Evolutionary conservation across 139 green algal genomes (phyloP).

Genomic region (Chlorella sp.): DNA sequence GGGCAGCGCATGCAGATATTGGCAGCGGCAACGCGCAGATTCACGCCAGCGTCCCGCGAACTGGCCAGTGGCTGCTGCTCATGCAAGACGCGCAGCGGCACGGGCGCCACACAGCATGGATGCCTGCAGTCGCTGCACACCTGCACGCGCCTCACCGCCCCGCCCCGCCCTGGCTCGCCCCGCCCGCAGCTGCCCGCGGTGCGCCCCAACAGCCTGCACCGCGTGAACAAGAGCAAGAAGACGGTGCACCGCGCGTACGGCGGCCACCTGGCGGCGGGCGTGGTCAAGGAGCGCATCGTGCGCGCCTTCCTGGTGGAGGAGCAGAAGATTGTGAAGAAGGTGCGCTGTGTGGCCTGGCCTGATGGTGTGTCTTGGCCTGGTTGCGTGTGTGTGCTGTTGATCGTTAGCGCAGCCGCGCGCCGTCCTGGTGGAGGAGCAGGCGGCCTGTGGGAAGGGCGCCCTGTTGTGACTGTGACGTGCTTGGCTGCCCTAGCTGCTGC

Average conservation of each 20-base stretch:
- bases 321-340: slow-evolving; percentile 99
- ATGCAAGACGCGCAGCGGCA: too few species aligned
- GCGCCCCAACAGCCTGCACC: slow-evolving; percentile 70
- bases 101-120: too few species aligned
- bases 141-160: background rate
- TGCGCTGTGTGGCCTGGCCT: slow-evolving; percentile 40
- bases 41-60: too few species aligned
- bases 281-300: slow-evolving; percentile 93
- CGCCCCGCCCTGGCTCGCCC: background rate
- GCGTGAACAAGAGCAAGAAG: slow-evolving; percentile 93
- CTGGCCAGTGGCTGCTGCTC: too few species aligned
- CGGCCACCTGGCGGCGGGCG: slow-evolving; percentile 83
- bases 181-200: slow-evolving; percentile 60
- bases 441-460: background rate
- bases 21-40: too few species aligned
- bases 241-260: slow-evolving; percentile 95
- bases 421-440: background rate
- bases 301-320: slow-evolving; percentile 98
- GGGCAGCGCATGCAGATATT: too few species aligned
- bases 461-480: too few species aligned
- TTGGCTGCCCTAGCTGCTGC: too few species aligned
- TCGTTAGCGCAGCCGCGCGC: too few species aligned
- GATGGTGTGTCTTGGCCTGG: background rate
- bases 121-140: too few species aligned
- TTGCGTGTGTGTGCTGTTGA: background rate